Evolutionary conservation across 805 yeast species (phyloP).

Genomic region (Barnettozyma botsteinii): DNA sequence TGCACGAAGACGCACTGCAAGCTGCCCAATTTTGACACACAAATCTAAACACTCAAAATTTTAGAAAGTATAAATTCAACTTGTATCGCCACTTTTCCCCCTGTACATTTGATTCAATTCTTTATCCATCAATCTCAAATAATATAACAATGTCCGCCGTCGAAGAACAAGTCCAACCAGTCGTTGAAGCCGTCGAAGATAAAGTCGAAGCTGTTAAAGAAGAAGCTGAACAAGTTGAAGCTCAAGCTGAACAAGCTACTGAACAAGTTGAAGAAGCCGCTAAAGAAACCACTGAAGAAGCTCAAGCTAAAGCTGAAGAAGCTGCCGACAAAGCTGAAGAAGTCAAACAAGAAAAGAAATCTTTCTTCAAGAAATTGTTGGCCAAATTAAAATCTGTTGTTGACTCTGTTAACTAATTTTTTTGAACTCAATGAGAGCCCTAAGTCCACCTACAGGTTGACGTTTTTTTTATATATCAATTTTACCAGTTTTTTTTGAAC

Average conservation of each 20-base stretch:
- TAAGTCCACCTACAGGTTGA: too few relatives aligned
- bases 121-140: too few relatives aligned
- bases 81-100: too few relatives aligned
- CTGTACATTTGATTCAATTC: too few relatives aligned
- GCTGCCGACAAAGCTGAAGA: constrained; percentile 12
- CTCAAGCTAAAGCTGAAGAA: constrained; percentile 9
- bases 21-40: too few relatives aligned
- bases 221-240: constrained; percentile 4
- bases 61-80: too few relatives aligned
- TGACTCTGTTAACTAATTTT: constrained; percentile 10
- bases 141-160: too few relatives aligned
- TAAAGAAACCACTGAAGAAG: constrained; percentile 13
- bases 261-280: constrained; percentile 10
- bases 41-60: too few relatives aligned
- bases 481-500: too few relatives aligned
- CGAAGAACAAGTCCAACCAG: constrained; percentile 3
- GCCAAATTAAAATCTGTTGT: constrained; percentile 20
- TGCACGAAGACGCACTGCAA: too few relatives aligned
- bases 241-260: constrained; percentile 2
- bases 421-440: too few relatives aligned
- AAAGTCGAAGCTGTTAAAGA: not conserved
- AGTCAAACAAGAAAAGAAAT: constrained; percentile 21
- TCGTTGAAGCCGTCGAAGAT: constrained; percentile 7
- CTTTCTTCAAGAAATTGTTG: constrained; percentile 20
- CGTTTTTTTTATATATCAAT: too few relatives aligned